phyloP scores from a whole-genome alignment of 2,329 filamentous ascomycete genomes.

The Ustulina deusta region DNA sequence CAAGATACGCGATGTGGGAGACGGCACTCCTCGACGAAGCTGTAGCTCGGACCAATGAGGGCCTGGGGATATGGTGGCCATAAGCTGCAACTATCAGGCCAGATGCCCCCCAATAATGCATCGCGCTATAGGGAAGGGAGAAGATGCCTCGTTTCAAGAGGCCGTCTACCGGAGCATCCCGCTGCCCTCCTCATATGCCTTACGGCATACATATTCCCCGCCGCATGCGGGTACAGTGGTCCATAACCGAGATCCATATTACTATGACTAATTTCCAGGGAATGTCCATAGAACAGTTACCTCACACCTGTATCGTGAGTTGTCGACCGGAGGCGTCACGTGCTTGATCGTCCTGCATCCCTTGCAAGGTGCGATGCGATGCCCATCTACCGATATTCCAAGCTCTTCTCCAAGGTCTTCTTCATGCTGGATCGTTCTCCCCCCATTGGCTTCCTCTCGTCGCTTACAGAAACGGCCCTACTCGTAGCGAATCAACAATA shows the following conservation, averaged over 20 bases:
- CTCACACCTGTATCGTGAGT: background rate
- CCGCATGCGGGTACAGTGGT: slow-evolving; percentile 2
- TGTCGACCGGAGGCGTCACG: slow-evolving; percentile 24
- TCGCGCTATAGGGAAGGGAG: slow-evolving; percentile 14
- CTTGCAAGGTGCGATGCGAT: slow-evolving; percentile 16
- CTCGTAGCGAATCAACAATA: slow-evolving; percentile 22
- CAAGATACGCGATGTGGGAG: background rate
- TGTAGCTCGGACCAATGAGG: slow-evolving; percentile 10
- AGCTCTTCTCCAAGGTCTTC: slow-evolving; percentile 10
- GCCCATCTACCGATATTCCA: slow-evolving; percentile 6
- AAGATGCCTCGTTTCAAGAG: slow-evolving; percentile 27
- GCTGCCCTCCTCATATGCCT: slow-evolving; percentile 9
- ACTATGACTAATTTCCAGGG: slow-evolving; percentile 8
- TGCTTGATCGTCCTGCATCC: slow-evolving; percentile 15
- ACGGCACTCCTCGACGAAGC: background rate
- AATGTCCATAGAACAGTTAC: background rate
- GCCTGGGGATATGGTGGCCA: background rate
- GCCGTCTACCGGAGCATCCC: slow-evolving; percentile 5
- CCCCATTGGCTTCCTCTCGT: slow-evolving; percentile 1
- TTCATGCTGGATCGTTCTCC: slow-evolving; percentile 12
- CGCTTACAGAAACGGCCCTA: slow-evolving; percentile 8
- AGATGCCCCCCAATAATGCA: slow-evolving; percentile 14
- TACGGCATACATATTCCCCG: slow-evolving; percentile 8
- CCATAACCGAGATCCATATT: slow-evolving; percentile 4
- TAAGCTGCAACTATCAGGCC: slow-evolving; percentile 13